These are phyloP conservation scores for Tolypocladium nubicola DNA, from an alignment of 2,329 filamentous ascomycete genomes.

Conservation along the genomic window DNA sequence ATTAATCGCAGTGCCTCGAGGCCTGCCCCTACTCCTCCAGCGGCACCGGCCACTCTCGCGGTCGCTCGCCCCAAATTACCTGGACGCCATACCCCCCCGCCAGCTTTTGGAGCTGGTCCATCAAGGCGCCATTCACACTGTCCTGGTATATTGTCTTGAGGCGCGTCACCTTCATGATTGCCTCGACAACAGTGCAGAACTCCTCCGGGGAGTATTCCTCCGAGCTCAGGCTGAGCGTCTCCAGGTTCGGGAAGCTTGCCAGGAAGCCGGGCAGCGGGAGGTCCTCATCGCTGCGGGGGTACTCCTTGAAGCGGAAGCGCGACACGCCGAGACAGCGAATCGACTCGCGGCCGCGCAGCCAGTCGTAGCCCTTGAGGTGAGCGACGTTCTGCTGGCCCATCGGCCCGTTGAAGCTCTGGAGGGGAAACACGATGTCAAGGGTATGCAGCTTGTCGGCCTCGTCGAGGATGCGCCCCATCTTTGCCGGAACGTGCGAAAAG, in stretches of 20 bases:
- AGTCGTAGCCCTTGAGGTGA: constrained; percentile 20
- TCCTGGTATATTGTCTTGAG: constrained; percentile 22
- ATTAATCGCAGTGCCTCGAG: not conserved
- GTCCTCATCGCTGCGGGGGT: constrained; percentile 16
- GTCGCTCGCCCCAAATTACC: constrained; percentile 18
- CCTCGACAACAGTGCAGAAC: constrained; percentile 16
- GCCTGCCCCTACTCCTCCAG: constrained; percentile 1
- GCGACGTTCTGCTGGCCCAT: constrained; percentile 14
- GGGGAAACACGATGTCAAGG: constrained; percentile 25
- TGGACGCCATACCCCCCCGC: constrained; percentile 14
- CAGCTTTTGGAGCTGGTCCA: constrained; percentile 18
- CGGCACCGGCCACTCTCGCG: constrained; percentile 19
- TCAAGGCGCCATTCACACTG: constrained; percentile 15
- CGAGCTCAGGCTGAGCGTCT: constrained; percentile 23
- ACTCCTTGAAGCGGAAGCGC: constrained; percentile 21
- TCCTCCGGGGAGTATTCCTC: constrained; percentile 17
- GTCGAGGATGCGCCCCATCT: constrained; percentile 13
- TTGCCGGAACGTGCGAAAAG: constrained; percentile 12
- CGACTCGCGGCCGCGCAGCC: constrained; percentile 22
- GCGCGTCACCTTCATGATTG: constrained; percentile 18
- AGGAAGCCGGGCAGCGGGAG: constrained; percentile 22
- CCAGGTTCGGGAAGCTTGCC: constrained; percentile 23
- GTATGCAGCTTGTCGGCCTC: constrained; percentile 18
- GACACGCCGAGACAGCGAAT: constrained; percentile 24
- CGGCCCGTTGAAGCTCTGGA: constrained; percentile 10